Evolutionary conservation across 2,329 filamentous ascomycete genomes (phyloP), one percentile per base, ranked within the genome.

Genomic region (Epichloe aotearoae): DNA sequence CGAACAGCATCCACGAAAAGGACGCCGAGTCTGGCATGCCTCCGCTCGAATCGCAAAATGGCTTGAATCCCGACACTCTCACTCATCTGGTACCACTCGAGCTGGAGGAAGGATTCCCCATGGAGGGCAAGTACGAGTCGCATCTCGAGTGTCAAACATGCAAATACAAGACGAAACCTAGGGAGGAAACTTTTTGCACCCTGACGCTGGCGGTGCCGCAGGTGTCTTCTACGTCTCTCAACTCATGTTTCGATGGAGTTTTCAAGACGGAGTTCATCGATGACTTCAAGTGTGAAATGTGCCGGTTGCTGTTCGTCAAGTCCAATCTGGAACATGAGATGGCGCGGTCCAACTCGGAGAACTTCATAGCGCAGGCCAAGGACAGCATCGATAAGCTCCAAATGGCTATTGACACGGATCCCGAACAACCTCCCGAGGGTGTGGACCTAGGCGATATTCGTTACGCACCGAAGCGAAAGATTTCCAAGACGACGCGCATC

Each of bases 251-350:
- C 59, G 93, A 98, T 61, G 86, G 86, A 40, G 84, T 96, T 67
- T 83, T 98, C 58, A 95, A 95, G 68, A 88, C 88, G 0, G 93
- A 98, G 66, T 85, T 89, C 64, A 96, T 98, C 57, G 91, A 97
- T 55, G 93, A 95, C 64, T 98, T 94, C 73, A 90, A 87, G 58
- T 98, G 93, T 69, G 93, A 96, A 60, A 86, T 83, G 68, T 98
- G 93, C 63, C 82, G 89, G 20, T 74, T 98, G n/a, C 69, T 87
- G 42, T 86, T 95, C 64, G 89, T 89, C 4, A 70, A 87, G 49
- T 73, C 81, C 33, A 67, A 76, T 47, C 78, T 88, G 55, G 71
- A 79, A 54, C 69, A 73, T 6, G 81, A 88, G 55, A 63, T 84
- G 36, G 66, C 71, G 36, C 76, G 70, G 50, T 73, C 77, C 3